Conservation (phyloP, 805 yeast genomes). For the Ogataea pignaliae region DNA sequence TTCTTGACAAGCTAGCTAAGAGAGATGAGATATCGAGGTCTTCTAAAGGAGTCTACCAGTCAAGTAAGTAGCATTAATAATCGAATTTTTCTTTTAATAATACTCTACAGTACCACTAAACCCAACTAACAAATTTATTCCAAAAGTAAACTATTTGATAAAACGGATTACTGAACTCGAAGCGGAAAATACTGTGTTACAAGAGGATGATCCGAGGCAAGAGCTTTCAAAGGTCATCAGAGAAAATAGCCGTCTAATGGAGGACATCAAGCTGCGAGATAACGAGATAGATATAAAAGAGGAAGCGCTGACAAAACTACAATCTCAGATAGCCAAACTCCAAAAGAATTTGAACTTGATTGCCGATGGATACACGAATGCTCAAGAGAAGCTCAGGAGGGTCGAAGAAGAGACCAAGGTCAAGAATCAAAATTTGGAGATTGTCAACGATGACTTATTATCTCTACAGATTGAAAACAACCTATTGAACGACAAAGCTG, state of each 20-base stretch:
- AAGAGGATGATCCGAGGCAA: slow-evolving; percentile 12
- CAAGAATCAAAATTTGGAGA: slow-evolving; percentile 43
- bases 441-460: slow-evolving; percentile 46
- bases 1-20: slow-evolving; percentile 12
- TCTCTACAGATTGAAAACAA: slow-evolving; percentile 47
- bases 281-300: slow-evolving; percentile 6
- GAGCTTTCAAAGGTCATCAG: slow-evolving; percentile 11
- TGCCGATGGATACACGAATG: slow-evolving; percentile 21
- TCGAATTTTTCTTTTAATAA: not conserved
- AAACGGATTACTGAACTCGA: slow-evolving; percentile 9
- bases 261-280: slow-evolving; percentile 5
- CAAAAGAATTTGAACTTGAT: slow-evolving; percentile 16
- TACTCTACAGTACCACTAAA: not conserved
- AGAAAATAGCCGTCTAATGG: slow-evolving; percentile 5
- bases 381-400: slow-evolving; percentile 15
- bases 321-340: slow-evolving; percentile 6
- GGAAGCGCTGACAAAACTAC: slow-evolving; percentile 4
- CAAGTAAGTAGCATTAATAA: slow-evolving; percentile 17
- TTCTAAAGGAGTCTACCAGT: slow-evolving; percentile 11
- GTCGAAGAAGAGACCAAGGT: slow-evolving; percentile 29
- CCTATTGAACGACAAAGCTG: slow-evolving; percentile 33
- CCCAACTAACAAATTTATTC: not conserved
- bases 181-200: slow-evolving; percentile 10
- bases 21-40: slow-evolving; percentile 15
- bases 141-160: slow-evolving; percentile 13